Evolutionary conservation across 2,329 filamentous ascomycete genomes (phyloP).

Genomic region (Fusarium luffae): DNA sequence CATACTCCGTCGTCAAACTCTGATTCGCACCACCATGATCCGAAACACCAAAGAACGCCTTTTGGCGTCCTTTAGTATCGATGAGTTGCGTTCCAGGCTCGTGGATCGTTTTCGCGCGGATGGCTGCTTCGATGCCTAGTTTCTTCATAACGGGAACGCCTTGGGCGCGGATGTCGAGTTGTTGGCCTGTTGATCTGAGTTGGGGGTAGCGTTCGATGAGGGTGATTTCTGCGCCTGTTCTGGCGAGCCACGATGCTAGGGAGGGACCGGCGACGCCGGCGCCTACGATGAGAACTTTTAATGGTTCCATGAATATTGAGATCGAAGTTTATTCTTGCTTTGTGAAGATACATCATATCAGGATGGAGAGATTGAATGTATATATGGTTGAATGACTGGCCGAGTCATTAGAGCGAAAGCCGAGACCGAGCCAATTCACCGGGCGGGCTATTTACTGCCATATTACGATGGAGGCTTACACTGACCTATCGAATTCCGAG

Average conservation of each 20-base stretch:
- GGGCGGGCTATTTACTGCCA: neutral
- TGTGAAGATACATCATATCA: no score
- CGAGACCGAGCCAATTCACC: neutral
- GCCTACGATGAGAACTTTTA: slow-evolving; percentile 31
- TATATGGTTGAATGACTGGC: neutral
- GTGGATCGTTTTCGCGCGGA: slow-evolving; percentile 4
- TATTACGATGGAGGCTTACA: neutral
- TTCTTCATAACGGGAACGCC: slow-evolving; percentile 21
- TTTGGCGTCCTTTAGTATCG: neutral
- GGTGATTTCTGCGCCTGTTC: slow-evolving; percentile 21
- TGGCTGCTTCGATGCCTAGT: slow-evolving; percentile 20
- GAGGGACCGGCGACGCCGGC: slow-evolving; percentile 33
- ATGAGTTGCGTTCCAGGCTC: slow-evolving; percentile 2
- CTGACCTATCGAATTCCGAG: neutral
- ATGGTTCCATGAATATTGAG: neutral
- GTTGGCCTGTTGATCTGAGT: slow-evolving; percentile 5
- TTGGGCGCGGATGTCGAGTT: slow-evolving; percentile 15
- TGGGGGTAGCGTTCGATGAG: slow-evolving; percentile 19
- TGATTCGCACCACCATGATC: neutral
- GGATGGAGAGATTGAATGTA: neutral
- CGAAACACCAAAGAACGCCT: neutral
- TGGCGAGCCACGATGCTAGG: slow-evolving; percentile 29
- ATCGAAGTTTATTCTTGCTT: no score
- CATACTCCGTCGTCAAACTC: slow-evolving; percentile 10
- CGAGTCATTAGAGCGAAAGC: neutral